phyloP scores from a whole-genome alignment of 768 basidiomycete genomes.

The Rhodotorula kratochvilovae region DNA sequence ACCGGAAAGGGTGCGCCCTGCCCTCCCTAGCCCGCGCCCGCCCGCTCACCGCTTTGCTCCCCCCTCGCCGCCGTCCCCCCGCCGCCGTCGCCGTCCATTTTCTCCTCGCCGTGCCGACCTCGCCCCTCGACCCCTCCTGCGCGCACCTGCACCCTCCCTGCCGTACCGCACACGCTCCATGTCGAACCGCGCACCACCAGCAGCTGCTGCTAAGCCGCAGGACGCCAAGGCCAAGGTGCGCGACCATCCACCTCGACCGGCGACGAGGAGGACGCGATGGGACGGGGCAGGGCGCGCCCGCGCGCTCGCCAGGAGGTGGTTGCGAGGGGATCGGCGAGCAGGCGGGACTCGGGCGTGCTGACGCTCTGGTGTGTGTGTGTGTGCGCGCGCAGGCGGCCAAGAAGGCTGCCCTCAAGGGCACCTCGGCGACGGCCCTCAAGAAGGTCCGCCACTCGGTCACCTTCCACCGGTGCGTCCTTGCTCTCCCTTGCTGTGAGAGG shows the following conservation, averaged over 20 bases:
- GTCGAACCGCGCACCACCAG: not conserved
- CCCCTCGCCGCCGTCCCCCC: not conserved
- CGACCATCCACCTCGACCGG: not conserved
- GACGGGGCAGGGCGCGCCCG: not conserved
- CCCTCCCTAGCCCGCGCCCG: not conserved
- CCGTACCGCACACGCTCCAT: too few relatives aligned
- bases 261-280: not conserved
- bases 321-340: not conserved
- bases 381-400: conserved; percentile 60
- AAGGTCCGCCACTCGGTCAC: conserved; percentile 70
- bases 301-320: too few relatives aligned
- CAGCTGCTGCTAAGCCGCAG: conserved; percentile 47
- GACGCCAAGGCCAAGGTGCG: conserved; percentile 44
- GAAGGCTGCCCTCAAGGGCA: conserved; percentile 91
- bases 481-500: rapidly evolving
- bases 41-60: not conserved
- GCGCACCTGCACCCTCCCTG: too few relatives aligned
- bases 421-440: conserved; percentile 49
- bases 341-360: not conserved
- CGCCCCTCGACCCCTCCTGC: not conserved
- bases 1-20: conserved; percentile 4
- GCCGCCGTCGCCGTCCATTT: not conserved
- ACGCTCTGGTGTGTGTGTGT: not conserved
- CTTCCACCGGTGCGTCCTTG: conserved; percentile 54
- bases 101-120: not conserved